Percentiles rank a stretch among this genome's conserved stretches.
Evolutionary conservation across 805 yeast species (phyloP).

Genomic region (Kuraishia molischiana): DNA sequence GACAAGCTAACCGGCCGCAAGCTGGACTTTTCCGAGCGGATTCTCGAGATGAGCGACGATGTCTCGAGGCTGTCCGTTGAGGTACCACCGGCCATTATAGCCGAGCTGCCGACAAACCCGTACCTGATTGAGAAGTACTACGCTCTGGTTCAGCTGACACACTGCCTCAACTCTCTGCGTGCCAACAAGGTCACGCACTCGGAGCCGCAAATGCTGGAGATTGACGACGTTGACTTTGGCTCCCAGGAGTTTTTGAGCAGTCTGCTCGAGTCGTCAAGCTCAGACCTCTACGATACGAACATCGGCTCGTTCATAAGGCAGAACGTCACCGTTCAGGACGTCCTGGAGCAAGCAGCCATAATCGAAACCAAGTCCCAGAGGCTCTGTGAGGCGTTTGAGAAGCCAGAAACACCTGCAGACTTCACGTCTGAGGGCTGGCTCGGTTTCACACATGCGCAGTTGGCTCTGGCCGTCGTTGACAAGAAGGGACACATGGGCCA

Average conservation of each 20-base stretch:
- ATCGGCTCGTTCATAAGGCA: conserved; percentile 27
- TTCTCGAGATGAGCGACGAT: conserved; percentile 41
- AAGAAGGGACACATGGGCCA: background rate
- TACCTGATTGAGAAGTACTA: conserved; percentile 58
- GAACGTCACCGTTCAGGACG: conserved; percentile 29
- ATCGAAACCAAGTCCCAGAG: conserved; percentile 11
- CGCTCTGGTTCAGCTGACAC: conserved; percentile 48
- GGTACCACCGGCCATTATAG: conserved; percentile 39
- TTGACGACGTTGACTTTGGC: conserved; percentile 47
- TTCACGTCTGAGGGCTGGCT: conserved; percentile 12
- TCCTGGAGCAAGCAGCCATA: conserved; percentile 21
- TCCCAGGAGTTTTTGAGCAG: conserved; percentile 50
- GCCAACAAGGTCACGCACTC: conserved; percentile 17
- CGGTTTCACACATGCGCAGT: conserved; percentile 6
- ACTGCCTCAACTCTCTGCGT: conserved; percentile 26
- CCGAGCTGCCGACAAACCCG: conserved; percentile 60
- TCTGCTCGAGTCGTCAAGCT: conserved; percentile 13
- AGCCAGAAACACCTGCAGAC: conserved; percentile 14
- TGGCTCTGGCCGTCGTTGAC: background rate
- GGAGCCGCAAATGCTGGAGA: conserved; percentile 18
- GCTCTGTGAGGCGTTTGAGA: conserved; percentile 9
- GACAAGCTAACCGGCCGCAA: conserved; percentile 64
- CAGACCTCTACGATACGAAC: conserved; percentile 1
- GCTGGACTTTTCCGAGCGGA: conserved; percentile 48
- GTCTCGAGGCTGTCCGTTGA: conserved; percentile 47